Conservation (phyloP, 305 asterid species). For the Coffea humblotiana region DNA sequence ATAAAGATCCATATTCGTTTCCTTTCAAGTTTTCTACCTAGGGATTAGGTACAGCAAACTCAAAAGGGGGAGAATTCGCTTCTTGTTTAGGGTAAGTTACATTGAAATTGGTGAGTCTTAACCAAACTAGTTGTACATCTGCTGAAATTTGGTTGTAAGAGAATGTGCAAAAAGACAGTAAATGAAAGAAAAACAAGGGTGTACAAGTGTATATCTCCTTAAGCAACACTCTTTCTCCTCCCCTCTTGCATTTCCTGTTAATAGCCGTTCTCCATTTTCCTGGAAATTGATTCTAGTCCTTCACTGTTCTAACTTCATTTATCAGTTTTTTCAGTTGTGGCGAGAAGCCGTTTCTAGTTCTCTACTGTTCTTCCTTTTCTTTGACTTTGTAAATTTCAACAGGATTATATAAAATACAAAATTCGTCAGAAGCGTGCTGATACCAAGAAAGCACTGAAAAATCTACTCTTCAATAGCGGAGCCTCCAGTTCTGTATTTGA, state of each 20-base stretch:
- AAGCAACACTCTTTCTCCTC: not conserved
- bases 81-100: not conserved
- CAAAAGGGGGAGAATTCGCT: not conserved
- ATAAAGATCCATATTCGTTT: no score
- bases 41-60: not conserved
- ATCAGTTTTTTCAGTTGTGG: not conserved
- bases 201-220: no score
- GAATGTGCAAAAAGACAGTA: no score
- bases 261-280: not conserved
- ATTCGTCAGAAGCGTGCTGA: slow-evolving; percentile 73
- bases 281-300: not conserved
- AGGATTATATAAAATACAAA: slow-evolving; percentile 53
- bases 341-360: not conserved
- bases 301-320: not conserved
- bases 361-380: slow-evolving; percentile 9
- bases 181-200: no score
- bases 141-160: no score
- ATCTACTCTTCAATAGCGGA: slow-evolving; percentile 51
- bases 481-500: slow-evolving; percentile 39
- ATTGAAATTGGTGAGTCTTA: not conserved
- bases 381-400: slow-evolving; percentile 31
- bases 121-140: no score
- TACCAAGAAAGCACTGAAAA: slow-evolving; percentile 65
- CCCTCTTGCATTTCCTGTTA: not conserved
- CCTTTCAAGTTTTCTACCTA: not conserved